phyloP scores from a whole-genome alignment of 768 basidiomycete genomes.

The Russula earlei region DNA sequence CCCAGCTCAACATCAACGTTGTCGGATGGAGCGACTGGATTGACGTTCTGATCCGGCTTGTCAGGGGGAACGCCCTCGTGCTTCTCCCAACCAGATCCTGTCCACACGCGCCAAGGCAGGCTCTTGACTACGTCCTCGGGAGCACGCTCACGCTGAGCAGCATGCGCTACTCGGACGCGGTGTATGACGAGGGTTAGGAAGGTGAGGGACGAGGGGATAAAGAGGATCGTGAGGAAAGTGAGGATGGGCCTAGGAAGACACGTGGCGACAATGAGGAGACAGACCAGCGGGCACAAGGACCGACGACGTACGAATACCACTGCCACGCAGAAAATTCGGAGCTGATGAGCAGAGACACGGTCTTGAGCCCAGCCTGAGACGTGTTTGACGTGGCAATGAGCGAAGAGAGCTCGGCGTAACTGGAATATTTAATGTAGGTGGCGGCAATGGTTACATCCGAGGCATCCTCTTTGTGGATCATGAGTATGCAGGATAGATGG shows the following conservation, averaged over 20 bases:
- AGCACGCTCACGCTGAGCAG: constrained; percentile 75
- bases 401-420: constrained; percentile 61
- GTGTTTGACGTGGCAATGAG: constrained; percentile 69
- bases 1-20: constrained; percentile 18
- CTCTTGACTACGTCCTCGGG: constrained; percentile 70
- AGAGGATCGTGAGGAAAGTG: constrained; percentile 77
- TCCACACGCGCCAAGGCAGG: constrained; percentile 80
- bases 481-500: not conserved
- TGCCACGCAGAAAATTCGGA: constrained; percentile 81
- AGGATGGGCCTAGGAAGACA: constrained; percentile 55
- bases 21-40: not conserved
- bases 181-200: constrained; percentile 85
- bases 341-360: constrained; percentile 66
- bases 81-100: constrained; percentile 72
- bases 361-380: constrained; percentile 66
- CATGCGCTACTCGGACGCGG: constrained; percentile 73
- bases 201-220: constrained; percentile 84
- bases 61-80: constrained; percentile 35
- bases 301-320: constrained; percentile 72
- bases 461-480: constrained; percentile 55
- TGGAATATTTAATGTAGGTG: constrained; percentile 80
- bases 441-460: constrained; percentile 78
- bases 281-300: constrained; percentile 1
- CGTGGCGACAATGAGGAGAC: constrained; percentile 3
- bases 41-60: not conserved